Base-by-base conservation (phyloP, 2,329 filamentous ascomycete genomes). In the Alternaria panax region DNA sequence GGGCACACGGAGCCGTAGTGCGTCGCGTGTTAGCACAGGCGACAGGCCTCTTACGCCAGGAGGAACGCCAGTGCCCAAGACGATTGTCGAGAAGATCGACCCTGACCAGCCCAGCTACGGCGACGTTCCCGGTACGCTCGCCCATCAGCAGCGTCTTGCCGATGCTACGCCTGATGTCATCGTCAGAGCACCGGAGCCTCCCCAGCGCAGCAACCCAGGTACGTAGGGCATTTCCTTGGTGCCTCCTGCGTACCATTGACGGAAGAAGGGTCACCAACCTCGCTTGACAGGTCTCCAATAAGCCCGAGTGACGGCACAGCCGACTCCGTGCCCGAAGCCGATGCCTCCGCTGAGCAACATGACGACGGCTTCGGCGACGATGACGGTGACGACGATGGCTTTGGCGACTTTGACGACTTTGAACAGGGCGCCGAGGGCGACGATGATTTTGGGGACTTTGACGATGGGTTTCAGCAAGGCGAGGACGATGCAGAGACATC, bases 331-430 rank as follows among this genome's bases (percentile, higher is more conserved):
- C 41, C 38, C 11, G 36, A 60, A 28, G 41, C 38, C 38, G 38
- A 59, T 36, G 66, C 66, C n/a, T 51, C 52, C 36, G 36, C 60
- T 34, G 61, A 63, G 52, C 36, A 43, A 54, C 55, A 70, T 27
- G 54, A 67, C 34, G 55, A 66, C 36, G 55, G 42, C 43, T 46
- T 54, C 6, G 59, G 65, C 32, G 52, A 54, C 66, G 76, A 74
- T 25, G 81, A 87, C 70, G 89, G 91, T 70, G 92, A 66, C 34
- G 64, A 66, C 41, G 66, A 67, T 56, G 64, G 64, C 12, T 67
- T 67, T 66, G 69, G 65, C 63, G 89, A 91, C 71, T 92, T 92
- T 79, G 88, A 88, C 73, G 84, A 89, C 62, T 87, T 88, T 72
- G 82, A 84, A 70, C 79, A 83, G 66, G 80, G 86, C 64, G 81